Evolutionary conservation across 2,329 filamentous ascomycete species (phyloP).

Genomic region (Lachnellula occidentalis): DNA sequence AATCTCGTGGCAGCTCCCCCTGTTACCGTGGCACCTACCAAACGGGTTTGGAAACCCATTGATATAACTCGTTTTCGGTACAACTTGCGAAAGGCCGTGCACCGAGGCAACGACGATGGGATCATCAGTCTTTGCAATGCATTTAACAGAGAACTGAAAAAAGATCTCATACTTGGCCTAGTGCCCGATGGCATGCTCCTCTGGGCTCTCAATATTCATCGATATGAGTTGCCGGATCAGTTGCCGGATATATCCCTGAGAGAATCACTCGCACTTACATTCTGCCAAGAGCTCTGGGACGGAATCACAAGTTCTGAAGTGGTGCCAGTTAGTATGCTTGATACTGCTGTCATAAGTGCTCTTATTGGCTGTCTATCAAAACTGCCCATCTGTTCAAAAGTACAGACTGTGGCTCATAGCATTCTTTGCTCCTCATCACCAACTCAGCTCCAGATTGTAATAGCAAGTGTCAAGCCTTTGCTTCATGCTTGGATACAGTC

Average conservation of each 20-base stretch:
- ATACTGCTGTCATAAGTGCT: conserved; percentile 8
- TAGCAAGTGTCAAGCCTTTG: conserved; percentile 8
- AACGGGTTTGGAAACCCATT: background rate
- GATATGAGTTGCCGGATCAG: background rate
- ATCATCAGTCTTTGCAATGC: conserved; percentile 10
- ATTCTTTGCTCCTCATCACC: conserved; percentile 18
- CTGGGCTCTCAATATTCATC: conserved; percentile 6
- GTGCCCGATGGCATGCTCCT: conserved; percentile 14
- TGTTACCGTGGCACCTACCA: background rate
- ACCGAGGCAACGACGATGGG: background rate
- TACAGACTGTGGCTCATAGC: conserved; percentile 14
- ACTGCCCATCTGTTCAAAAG: conserved; percentile 11
- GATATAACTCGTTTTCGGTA: conserved; percentile 14
- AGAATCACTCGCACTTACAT: conserved; percentile 7
- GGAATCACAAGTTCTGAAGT: conserved; percentile 23
- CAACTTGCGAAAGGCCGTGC: background rate
- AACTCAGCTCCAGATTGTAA: conserved; percentile 15
- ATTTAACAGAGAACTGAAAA: conserved; percentile 20
- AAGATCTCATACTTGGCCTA: conserved; percentile 20
- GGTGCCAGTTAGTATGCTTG: conserved; percentile 15
- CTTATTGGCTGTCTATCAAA: conserved; percentile 15
- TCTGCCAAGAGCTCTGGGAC: conserved; percentile 25
- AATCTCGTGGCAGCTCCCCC: background rate
- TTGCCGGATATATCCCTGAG: background rate
- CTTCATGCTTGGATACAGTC: conserved; percentile 12